Evolutionary conservation across 371 early-diverging fungal species (phyloP), one percentile per base, ranked within the genome.

Genomic region (Mortierella sp.): DNA sequence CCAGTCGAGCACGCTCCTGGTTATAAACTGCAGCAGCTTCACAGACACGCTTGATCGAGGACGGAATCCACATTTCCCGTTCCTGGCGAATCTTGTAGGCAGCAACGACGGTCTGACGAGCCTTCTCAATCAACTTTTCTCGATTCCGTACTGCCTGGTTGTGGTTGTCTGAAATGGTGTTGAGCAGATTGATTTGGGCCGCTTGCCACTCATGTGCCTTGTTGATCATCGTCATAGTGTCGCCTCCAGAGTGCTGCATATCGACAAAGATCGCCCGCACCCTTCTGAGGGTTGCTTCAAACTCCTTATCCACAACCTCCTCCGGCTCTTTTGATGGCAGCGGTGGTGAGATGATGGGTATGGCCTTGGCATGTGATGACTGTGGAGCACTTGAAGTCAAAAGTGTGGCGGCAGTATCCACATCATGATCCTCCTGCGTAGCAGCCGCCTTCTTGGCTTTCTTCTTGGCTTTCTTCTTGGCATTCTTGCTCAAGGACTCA

Each of bases 381-480:
- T 13, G 71, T 31, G 70, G 34, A 50, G 70, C 26, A 19, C 34
- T 55, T 34, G 55, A n/a, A 14, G 26, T 55, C 19, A 26, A 34
- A 37, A 54, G 21, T 8, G 57, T 34, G n/a, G 31, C 61, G 31
- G 13, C 61, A 28, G 34, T 16, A 61, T 34, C 34, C 6, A 31
- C 61, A 34, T 61, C 61, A 31, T 61, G 61, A 3, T 61, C 61
- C 19, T 34, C 61, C 16, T 61, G 34, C 3, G 44, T 55, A 9
- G 55, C 71, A 59, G 70, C 71, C 11, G 73, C 73, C 73, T 69
- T 70, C 53, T 81, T 81, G 34, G 70, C 76, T 37, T 31, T 46
- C 70, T 76, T 73, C 40, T 73, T 76, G 28, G 71, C 61, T 71
- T 73, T 81, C 61, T 80, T 75, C 64, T 75, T 75, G 31, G 59